Evolutionary conservation across 345 rosid species (phyloP).

Genomic region (Garcia nutans): DNA sequence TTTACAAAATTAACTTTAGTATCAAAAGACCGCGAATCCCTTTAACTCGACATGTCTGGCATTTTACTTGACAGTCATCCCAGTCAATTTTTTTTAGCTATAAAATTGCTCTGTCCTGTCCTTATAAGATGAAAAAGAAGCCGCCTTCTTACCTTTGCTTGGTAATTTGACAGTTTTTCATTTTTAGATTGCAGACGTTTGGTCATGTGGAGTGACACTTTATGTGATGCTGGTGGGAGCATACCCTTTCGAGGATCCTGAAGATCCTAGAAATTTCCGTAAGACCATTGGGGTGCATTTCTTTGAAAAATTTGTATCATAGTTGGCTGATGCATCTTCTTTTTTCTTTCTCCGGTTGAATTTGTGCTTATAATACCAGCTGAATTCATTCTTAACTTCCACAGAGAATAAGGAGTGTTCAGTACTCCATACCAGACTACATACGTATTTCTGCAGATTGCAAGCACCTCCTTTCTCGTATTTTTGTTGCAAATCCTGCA

Average conservation of each 20-base stretch:
- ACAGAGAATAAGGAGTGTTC: slow-evolving; percentile 65
- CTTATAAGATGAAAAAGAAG: neutral
- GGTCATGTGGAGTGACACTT: slow-evolving; percentile 80
- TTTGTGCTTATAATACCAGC: neutral
- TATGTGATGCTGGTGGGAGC: slow-evolving; percentile 79
- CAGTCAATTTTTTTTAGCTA: neutral
- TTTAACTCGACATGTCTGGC: neutral
- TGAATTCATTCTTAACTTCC: neutral
- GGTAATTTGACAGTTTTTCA: slow-evolving; percentile 15
- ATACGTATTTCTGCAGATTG: slow-evolving; percentile 62
- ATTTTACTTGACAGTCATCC: neutral
- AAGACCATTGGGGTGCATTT: slow-evolving; percentile 62
- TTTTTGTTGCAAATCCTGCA: slow-evolving; percentile 63
- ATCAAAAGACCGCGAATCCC: neutral
- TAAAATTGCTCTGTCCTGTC: neutral
- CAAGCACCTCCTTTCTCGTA: slow-evolving; percentile 54
- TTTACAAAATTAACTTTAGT: neutral
- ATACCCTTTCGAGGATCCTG: slow-evolving; percentile 79
- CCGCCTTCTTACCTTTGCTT: slow-evolving; percentile 3
- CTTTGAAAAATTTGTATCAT: neutral
- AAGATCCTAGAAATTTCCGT: slow-evolving; percentile 66
- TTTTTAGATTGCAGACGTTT: slow-evolving; percentile 65
- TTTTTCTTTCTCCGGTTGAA: neutral
- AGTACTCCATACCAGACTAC: slow-evolving; percentile 68
- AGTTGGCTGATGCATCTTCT: neutral